Evolutionary conservation across 495 filamentous ascomycete species (phyloP).

Genomic region (Astrocystis sublimbata): DNA sequence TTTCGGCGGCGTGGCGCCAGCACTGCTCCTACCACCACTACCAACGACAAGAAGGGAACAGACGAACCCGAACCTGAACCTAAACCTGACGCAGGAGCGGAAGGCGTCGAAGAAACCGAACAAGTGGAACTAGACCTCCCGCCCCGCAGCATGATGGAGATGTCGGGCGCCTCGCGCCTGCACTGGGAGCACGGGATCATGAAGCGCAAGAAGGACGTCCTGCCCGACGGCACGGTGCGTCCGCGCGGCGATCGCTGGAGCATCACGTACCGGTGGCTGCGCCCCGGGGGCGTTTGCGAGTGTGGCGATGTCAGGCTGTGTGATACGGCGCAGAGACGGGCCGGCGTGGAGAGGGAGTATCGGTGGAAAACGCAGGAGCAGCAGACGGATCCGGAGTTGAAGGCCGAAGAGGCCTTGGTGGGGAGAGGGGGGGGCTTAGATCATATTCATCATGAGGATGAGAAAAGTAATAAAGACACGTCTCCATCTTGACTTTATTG

Average conservation of each 20-base stretch:
- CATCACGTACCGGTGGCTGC: conserved; percentile 27
- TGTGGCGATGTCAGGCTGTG: conserved; percentile 24
- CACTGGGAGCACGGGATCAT: conserved; percentile 30
- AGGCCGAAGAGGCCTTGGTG: not conserved
- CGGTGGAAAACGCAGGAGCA: conserved; percentile 15
- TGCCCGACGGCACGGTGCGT: conserved; percentile 21
- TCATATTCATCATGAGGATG: not conserved
- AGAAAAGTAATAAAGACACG: conserved; percentile 8
- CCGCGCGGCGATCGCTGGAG: conserved; percentile 24
- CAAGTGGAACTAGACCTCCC: conserved; percentile 22
- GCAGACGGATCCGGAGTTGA: not conserved
- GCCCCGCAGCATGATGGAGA: conserved; percentile 29
- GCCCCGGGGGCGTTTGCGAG: conserved; percentile 21
- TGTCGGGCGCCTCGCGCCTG: conserved; percentile 23
- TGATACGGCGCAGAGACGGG: conserved; percentile 25
- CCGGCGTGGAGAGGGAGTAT: conserved; percentile 22
- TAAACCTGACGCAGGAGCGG: too few species aligned
- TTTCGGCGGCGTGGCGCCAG: conserved; percentile 14
- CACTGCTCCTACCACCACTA: not conserved
- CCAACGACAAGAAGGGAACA: not conserved
- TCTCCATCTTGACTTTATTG: not conserved
- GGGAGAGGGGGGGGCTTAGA: not conserved
- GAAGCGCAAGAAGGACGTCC: conserved; percentile 28
- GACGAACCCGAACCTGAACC: too few species aligned
- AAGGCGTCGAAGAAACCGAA: not conserved